Conservation (phyloP, 1,139 yeast species). For the Saccharomyces hybrid region DNA sequence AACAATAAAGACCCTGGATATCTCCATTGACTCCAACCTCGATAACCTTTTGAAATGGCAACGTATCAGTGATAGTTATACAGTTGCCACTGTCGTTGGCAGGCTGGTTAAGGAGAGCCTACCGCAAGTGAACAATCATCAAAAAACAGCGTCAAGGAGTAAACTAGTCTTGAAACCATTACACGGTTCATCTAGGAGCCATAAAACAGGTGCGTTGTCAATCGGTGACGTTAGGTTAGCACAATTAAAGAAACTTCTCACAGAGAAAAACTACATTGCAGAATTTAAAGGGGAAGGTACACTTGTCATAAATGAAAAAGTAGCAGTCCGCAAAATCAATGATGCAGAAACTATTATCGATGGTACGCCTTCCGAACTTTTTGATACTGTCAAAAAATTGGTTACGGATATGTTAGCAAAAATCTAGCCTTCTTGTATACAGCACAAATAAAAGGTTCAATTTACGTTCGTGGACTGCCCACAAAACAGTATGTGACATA, state of each 20-base stretch:
- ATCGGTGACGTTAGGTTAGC: slow-evolving; percentile 87
- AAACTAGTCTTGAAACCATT: slow-evolving; percentile 26
- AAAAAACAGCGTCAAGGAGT: slow-evolving; percentile 9
- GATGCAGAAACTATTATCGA: slow-evolving; percentile 82
- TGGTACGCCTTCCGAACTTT: slow-evolving; percentile 69
- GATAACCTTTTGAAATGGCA: slow-evolving; percentile 74
- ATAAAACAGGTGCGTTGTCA: slow-evolving; percentile 38
- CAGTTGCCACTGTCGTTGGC: slow-evolving; percentile 79
- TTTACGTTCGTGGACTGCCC: neutral
- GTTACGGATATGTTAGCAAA: slow-evolving; percentile 77
- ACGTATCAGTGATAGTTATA: slow-evolving; percentile 66
- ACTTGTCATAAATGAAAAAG: slow-evolving; percentile 69
- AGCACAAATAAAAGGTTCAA: neutral
- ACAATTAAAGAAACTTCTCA: slow-evolving; percentile 61
- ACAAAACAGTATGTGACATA: neutral
- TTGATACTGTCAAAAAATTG: slow-evolving; percentile 69
- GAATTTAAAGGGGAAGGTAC: slow-evolving; percentile 94
- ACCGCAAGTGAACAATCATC: slow-evolving; percentile 14
- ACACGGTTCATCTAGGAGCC: slow-evolving; percentile 10
- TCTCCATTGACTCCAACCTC: slow-evolving; percentile 61
- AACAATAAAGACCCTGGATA: slow-evolving; percentile 59
- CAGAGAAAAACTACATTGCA: slow-evolving; percentile 55
- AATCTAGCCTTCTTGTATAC: slow-evolving; percentile 8
- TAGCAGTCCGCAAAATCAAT: slow-evolving; percentile 67
- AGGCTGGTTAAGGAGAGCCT: slow-evolving; percentile 43